These are phyloP conservation scores for Raffaelea ambrosiae DNA, from an alignment of 2,329 filamentous ascomycete species.

Conservation along the genomic window DNA sequence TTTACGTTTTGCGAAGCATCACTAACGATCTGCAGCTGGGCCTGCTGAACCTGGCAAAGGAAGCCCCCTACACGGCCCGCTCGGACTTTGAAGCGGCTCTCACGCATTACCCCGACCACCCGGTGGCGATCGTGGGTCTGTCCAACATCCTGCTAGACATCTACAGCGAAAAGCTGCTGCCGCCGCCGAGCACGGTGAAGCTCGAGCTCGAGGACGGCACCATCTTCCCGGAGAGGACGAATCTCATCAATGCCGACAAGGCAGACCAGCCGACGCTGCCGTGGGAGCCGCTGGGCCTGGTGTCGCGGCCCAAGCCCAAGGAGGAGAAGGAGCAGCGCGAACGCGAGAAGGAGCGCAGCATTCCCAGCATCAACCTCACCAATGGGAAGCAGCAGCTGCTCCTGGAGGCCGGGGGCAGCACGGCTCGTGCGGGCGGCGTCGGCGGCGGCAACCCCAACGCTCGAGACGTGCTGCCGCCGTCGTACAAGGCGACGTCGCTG, in stretches of 20 bases:
- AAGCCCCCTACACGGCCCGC: constrained; percentile 59
- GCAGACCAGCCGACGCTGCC: constrained; percentile 22
- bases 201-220: constrained; percentile 26
- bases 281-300: constrained; percentile 38
- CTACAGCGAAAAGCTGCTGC: constrained; percentile 61
- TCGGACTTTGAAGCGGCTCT: constrained; percentile 76
- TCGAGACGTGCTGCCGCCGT: constrained; percentile 26
- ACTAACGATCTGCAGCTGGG: constrained; percentile 48
- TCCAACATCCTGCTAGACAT: constrained; percentile 82
- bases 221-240: constrained; percentile 14
- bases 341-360: background rate
- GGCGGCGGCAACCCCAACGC: background rate
- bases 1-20: background rate
- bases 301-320: constrained; percentile 10
- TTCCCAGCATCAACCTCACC: background rate
- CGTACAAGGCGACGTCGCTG: constrained; percentile 51
- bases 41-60: constrained; percentile 54
- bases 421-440: background rate
- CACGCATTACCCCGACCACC: constrained; percentile 70
- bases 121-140: constrained; percentile 69
- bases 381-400: background rate
- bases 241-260: constrained; percentile 7
- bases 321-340: constrained; percentile 6
- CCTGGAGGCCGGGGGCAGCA: background rate
- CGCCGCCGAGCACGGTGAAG: constrained; percentile 42